A percentile compares a stretch with the other conserved stretches of the same genome.
Evolutionary conservation across 495 filamentous ascomycete genomes (phyloP).

Genomic region (Hyphodiscus hymeniophilus): DNA sequence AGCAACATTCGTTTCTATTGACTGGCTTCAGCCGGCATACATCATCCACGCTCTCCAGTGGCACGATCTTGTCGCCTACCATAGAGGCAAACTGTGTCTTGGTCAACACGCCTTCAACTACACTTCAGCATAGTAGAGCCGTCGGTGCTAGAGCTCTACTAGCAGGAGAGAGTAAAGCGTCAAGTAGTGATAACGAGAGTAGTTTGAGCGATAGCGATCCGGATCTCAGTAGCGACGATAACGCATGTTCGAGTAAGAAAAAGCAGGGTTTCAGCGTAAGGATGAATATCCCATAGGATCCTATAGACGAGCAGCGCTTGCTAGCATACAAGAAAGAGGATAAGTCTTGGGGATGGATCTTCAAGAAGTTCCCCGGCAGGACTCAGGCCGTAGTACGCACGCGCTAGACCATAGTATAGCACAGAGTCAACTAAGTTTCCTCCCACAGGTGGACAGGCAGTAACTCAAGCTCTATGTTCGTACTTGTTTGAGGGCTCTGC

Average conservation of each 20-base stretch:
- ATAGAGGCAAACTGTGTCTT: conserved; percentile 1
- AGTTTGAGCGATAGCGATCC: conserved; percentile 14
- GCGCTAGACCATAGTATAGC: conserved; percentile 6
- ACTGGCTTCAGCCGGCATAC: conserved; percentile 16
- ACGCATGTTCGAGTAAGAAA: neutral
- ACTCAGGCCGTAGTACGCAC: conserved; percentile 3
- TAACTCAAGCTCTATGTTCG: too few relatives aligned
- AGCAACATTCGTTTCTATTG: conserved; percentile 17
- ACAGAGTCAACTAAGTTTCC: conserved; percentile 6
- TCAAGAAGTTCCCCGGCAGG: conserved; percentile 1
- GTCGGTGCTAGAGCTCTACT: conserved; percentile 5
- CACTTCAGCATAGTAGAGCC: conserved; percentile 6
- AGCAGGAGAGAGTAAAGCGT: conserved; percentile 6
- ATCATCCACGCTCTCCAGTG: conserved; percentile 11
- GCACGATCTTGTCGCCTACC: conserved; percentile 10
- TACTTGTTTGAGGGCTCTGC: too few relatives aligned
- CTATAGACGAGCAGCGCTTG: conserved; percentile 7
- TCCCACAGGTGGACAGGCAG: too few relatives aligned
- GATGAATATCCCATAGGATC: conserved; percentile 2
- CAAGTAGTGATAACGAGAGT: conserved; percentile 8
- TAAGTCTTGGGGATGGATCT: conserved; percentile 10
- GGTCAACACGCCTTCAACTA: conserved; percentile 6
- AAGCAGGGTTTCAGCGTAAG: neutral
- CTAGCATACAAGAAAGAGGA: conserved; percentile 9
- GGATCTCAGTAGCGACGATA: neutral